Evolutionary conservation across 108 stramenopile genomes (phyloP), one percentile per base, ranked within the genome.

Genomic region (Stephanodiscus triporus): DNA sequence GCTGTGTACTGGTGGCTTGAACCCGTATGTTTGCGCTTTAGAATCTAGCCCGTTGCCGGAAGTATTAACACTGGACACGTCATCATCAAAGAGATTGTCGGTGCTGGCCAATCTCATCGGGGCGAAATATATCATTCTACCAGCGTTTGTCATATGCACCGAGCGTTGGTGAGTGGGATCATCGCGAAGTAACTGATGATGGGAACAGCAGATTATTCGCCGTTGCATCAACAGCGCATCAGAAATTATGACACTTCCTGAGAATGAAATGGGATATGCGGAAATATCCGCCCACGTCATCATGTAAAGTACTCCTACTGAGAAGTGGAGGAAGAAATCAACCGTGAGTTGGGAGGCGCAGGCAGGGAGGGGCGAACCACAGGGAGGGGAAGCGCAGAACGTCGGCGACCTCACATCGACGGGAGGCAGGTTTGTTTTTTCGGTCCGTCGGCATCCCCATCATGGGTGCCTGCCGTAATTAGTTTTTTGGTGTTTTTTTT

Each of bases 1-100:
- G 50, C 70, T 71, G 45, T 78, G 70, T 51, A 43, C 40, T 48
- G 70, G 70, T 9, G 77, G 70, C 6, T 40, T 58, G 48, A 71
- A 78, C 1, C 19, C 34, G 23, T 53, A 22, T 22, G 26, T 49
- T 36, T 59, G 7, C 16, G 48, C 29, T n/a, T 17, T 38, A 1
- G 40, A 43, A 42, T n/a, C 16, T 23, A 32, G 20, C 14, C 49
- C 45, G 59, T 40, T 29, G 16, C 53, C 69, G 40, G 40, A 11
- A 40, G 40, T 9, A 37, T 59, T 49, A 17, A 17, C 42, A 20
- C 37, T 20, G 40, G 37, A 6, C 51, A 8, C 17, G 9, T 24
- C 29, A 47, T 49, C 50, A 19, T 69, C 68, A 45, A 40, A 9
- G 32, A 36, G 1, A 30, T 51, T 34, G n/a, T 67, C 11, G 63